Evolutionary conservation across 2,329 filamentous ascomycete species (phyloP).

Genomic region (Parafenestella ontariensis): DNA sequence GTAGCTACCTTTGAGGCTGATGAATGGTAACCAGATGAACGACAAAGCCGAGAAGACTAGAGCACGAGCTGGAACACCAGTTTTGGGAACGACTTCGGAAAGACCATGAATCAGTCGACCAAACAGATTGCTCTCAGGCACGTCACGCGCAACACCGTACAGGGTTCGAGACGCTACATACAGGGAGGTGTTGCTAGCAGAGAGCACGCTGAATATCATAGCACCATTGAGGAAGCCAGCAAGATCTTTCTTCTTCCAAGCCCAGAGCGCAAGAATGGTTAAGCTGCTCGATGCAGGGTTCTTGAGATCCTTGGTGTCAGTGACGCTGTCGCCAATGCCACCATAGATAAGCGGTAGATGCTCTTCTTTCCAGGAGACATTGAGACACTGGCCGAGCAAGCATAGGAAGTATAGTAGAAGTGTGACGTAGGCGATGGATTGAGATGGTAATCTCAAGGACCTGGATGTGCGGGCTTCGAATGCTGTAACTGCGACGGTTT

Average conservation of each 20-base stretch:
- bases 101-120: neutral
- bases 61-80: neutral
- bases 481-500: neutral
- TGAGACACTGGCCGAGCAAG: neutral
- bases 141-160: constrained; percentile 3
- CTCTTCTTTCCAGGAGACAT: neutral
- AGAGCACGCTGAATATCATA: constrained; percentile 6
- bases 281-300: neutral
- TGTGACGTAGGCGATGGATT: neutral
- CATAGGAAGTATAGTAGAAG: neutral
- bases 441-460: neutral
- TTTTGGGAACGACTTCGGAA: neutral
- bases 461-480: neutral
- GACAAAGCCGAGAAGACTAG: neutral
- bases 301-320: neutral
- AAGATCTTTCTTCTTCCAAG: neutral
- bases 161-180: constrained; percentile 6
- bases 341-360: constrained; percentile 3
- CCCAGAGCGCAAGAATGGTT: constrained; percentile 3
- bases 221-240: constrained; percentile 7
- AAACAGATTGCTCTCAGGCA: neutral
- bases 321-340: constrained; percentile 3
- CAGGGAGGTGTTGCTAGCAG: constrained; percentile 2
- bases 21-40: neutral
- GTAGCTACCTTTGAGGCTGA: neutral